Percentiles rank a stretch among this genome's conserved stretches.
phyloP scores from a whole-genome alignment of 352 stramenopile species.

The Phytopythium vexans region DNA sequence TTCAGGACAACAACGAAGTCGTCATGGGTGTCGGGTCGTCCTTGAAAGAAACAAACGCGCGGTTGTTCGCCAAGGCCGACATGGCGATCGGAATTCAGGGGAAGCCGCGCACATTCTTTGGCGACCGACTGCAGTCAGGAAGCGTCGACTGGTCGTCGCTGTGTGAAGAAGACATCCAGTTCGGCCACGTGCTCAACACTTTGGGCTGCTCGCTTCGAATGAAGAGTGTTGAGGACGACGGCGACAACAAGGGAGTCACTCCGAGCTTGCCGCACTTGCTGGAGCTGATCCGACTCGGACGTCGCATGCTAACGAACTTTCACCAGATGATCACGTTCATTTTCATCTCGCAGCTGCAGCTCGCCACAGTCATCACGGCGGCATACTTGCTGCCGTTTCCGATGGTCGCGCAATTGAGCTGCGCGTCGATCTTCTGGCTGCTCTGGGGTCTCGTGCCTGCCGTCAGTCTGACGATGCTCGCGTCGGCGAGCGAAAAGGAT shows the following conservation, averaged over 20 bases:
- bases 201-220: conserved; percentile 75
- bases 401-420: conserved; percentile 68
- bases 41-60: conserved; percentile 70
- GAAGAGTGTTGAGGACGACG: conserved; percentile 25
- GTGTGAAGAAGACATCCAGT: conserved; percentile 66
- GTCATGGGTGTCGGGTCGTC: conserved; percentile 78
- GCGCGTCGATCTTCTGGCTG: conserved; percentile 79
- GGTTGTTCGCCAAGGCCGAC: conserved; percentile 75
- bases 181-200: conserved; percentile 85
- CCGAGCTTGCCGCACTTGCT: conserved; percentile 66
- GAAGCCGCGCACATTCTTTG: conserved; percentile 65
- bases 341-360: conserved; percentile 80
- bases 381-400: conserved; percentile 77
- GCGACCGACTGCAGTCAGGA: conserved; percentile 54
- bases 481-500: conserved; percentile 57
- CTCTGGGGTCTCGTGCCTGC: conserved; percentile 77
- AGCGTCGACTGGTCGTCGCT: conserved; percentile 52
- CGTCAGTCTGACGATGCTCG: conserved; percentile 77
- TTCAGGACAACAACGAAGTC: conserved; percentile 84
- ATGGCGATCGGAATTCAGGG: conserved; percentile 67
- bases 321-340: conserved; percentile 82
- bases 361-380: conserved; percentile 67
- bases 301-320: conserved; percentile 82
- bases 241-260: conserved; percentile 26
- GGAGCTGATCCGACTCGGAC: conserved; percentile 75